Evolutionary conservation across 805 yeast species (phyloP), one percentile per base, ranked within the genome.

Genomic region (Suhomyces sp.): DNA sequence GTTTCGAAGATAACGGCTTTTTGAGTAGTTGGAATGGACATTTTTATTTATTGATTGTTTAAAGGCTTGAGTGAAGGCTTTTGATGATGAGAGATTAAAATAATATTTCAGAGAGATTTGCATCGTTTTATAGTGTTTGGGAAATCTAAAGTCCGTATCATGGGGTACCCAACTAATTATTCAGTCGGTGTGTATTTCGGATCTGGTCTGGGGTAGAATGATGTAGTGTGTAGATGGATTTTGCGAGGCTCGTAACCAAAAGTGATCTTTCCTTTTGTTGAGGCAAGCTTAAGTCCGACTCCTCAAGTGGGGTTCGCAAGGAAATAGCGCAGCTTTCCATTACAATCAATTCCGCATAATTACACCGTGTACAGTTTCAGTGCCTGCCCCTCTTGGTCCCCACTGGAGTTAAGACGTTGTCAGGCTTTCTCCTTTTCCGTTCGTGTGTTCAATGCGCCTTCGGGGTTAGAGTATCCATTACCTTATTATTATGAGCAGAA

Each of bases 1-100:
- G 78, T 80, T 68, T 85, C 85, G 71, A 85, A 85, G 63, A 85
- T 76, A 43, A 85, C 81, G 52, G 84, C 94, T 66, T 85, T 86
- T 75, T 86, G 92, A 49, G 85, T 80, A 55, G 70, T 69, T 67
- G 92, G 92, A 62, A 86, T 63, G 15, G 51, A 48, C 48, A 46
- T 46, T 46, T 50, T 27, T 19, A 17, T 17, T 37, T 17, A 22
- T 6, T 27, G 21, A 19, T n/a, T n/a, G 13, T 27, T 43, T 10
- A 12, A 19, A 19, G 41, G 13, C 41, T 37, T 37, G 39, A 35
- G 40, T 15, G 15, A 17, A 35, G 2, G 21, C 41, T 37, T 37
- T 17, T 37, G 41, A 37, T 13, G 31, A 27, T 10, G 33, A 29
- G 19, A 19, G 17, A 15, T 24, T 24, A 27, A 10, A 1, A 2